A percentile compares a stretch with the other conserved stretches of the same genome.
phyloP scores from a whole-genome alignment of 306 rosid genomes.

The Heteromeles arbutifolia region DNA sequence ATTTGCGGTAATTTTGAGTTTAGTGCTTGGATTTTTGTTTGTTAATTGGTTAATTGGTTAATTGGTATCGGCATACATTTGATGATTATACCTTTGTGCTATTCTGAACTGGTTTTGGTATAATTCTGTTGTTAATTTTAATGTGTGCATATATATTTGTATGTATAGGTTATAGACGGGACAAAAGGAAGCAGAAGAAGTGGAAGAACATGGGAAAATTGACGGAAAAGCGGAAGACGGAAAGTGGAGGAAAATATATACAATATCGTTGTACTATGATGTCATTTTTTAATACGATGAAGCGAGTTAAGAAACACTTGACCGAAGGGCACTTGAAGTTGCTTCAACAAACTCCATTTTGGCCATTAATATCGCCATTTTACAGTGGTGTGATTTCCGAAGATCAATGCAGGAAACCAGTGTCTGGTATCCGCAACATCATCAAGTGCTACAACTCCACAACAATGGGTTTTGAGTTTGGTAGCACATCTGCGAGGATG shows the following conservation, averaged over 20 bases:
- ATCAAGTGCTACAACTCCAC: neutral
- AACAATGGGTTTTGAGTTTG: neutral
- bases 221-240: too few relatives aligned
- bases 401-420: neutral
- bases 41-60: too few relatives aligned
- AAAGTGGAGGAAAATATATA: neutral
- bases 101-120: too few relatives aligned
- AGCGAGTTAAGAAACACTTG: neutral
- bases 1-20: too few relatives aligned
- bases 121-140: neutral
- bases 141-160: too few relatives aligned
- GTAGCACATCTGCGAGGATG: neutral
- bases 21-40: too few relatives aligned
- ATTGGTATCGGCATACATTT: too few relatives aligned
- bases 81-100: too few relatives aligned
- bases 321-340: neutral
- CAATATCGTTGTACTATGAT: neutral
- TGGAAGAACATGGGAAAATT: neutral
- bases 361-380: constrained; percentile 4
- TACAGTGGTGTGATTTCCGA: neutral
- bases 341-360: constrained; percentile 1
- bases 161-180: neutral
- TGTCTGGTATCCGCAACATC: neutral
- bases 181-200: too few relatives aligned
- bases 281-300: neutral